Percentiles rank a stretch among this genome's conserved stretches.
Evolutionary conservation across 2,329 filamentous ascomycete genomes (phyloP).

Genomic region (Fusarium sambucinum): DNA sequence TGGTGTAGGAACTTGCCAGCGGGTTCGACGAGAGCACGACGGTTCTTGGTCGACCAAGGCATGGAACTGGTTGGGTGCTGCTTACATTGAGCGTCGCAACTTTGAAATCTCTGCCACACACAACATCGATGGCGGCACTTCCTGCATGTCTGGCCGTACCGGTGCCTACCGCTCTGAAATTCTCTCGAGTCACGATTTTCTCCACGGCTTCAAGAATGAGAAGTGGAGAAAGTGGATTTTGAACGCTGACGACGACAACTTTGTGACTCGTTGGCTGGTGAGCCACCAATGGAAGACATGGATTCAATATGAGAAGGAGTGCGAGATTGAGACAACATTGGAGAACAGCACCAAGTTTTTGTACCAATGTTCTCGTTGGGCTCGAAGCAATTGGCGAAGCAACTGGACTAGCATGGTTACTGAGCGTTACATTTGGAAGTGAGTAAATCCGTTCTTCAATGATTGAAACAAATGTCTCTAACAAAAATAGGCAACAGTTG

Average conservation of each 20-base stretch:
- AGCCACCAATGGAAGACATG: conserved; percentile 93
- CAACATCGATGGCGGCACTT: conserved; percentile 94
- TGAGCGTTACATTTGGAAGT: conserved; percentile 89
- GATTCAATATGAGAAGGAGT: conserved; percentile 93
- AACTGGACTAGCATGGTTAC: conserved; percentile 91
- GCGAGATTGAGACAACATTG: conserved; percentile 91
- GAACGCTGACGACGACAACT: conserved; percentile 98
- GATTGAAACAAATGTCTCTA: conserved; percentile 20
- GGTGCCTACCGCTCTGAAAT: conserved; percentile 93
- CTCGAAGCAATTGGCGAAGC: conserved; percentile 96
- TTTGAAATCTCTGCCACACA: conserved; percentile 97
- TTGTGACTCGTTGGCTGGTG: conserved; percentile 96
- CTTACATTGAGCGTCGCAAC: conserved; percentile 93
- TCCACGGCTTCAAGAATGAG: conserved; percentile 90
- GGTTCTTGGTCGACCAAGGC: conserved; percentile 70
- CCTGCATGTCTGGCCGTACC: conserved; percentile 94
- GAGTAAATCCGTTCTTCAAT: conserved; percentile 60
- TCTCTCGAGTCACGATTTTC: conserved; percentile 85
- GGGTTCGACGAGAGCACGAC: conserved; percentile 77
- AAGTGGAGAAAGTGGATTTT: conserved; percentile 89
- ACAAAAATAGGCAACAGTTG: conserved; percentile 77
- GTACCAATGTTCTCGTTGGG: conserved; percentile 94
- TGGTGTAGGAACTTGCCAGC: conserved; percentile 92
- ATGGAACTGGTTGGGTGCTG: conserved; percentile 91
- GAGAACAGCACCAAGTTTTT: conserved; percentile 91